Conservation (phyloP, 1,139 yeast species). For the Tardiomyces blankii region DNA sequence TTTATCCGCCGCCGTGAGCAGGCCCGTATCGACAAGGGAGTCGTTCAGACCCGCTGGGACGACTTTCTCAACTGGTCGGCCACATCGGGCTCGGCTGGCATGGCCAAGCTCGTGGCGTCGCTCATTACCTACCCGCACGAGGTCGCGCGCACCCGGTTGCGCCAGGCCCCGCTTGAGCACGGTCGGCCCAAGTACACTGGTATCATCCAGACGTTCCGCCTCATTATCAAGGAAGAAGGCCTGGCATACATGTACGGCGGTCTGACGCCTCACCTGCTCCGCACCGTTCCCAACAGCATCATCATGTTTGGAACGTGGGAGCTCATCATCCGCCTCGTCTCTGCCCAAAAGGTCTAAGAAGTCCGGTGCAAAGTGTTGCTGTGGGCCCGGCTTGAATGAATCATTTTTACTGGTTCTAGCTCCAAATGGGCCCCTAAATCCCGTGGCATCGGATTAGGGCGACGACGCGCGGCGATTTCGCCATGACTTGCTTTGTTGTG, state of each 20-base stretch:
- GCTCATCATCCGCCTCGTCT: conserved; percentile 53
- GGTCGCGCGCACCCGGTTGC: conserved; percentile 86
- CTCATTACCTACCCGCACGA: conserved; percentile 95
- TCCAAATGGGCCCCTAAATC: no score
- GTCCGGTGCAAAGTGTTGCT: no score
- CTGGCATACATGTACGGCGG: conserved; percentile 93
- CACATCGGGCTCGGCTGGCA: conserved; percentile 95
- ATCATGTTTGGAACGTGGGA: conserved; percentile 99
- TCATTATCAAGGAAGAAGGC: conserved; percentile 86
- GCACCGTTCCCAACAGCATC: conserved; percentile 96
- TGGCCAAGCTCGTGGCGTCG: conserved; percentile 89
- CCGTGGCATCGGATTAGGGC: no score
- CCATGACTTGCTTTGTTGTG: no score
- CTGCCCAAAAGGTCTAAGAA: neutral
- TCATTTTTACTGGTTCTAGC: neutral
- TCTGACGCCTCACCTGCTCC: conserved; percentile 85
- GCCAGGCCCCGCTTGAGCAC: conserved; percentile 83
- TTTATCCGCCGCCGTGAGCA: conserved; percentile 48
- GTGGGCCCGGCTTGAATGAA: no score
- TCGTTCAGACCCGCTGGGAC: conserved; percentile 41
- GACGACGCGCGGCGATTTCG: no score
- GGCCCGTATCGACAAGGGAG: conserved; percentile 31
- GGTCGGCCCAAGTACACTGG: conserved; percentile 88
- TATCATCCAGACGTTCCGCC: conserved; percentile 70
- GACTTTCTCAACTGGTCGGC: conserved; percentile 82